phyloP scores from a whole-genome alignment of 305 asterid genomes.

The Fraxinus baroniana region DNA sequence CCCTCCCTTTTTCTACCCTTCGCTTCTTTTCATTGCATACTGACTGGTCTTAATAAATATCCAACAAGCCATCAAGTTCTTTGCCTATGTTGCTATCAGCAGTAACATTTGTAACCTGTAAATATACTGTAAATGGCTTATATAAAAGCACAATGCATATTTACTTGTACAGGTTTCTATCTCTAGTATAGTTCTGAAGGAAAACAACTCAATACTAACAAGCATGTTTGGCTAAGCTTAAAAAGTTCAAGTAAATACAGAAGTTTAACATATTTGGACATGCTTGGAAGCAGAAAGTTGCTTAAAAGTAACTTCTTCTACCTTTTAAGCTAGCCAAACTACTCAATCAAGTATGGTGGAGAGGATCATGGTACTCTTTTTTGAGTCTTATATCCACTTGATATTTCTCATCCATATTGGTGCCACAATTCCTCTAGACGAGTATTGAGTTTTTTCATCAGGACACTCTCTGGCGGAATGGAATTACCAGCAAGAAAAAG shows the following conservation, averaged over 20 bases:
- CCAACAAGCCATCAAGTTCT: background rate
- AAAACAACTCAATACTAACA: background rate
- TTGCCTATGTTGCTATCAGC: background rate
- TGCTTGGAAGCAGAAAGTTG: background rate
- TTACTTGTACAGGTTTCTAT: background rate
- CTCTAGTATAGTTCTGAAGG: background rate
- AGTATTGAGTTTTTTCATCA: constrained; percentile 28
- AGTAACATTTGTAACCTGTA: background rate
- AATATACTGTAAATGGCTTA: background rate
- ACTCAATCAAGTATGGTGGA: background rate
- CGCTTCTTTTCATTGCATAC: background rate
- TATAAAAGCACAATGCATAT: background rate
- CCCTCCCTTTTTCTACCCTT: background rate
- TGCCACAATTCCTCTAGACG: constrained; percentile 10
- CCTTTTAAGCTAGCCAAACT: background rate
- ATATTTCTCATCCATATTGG: constrained; percentile 21
- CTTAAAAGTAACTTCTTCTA: background rate
- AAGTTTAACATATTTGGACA: background rate
- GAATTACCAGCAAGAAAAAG: constrained; percentile 87
- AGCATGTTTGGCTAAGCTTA: background rate
- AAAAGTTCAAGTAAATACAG: background rate
- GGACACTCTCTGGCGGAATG: constrained; percentile 76
- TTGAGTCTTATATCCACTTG: background rate
- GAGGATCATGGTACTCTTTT: background rate
- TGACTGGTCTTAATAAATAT: background rate